Evolutionary conservation across 108 stramenopile species (phyloP), one percentile per base, ranked within the genome.

Genomic region (Cyclotella atomus): DNA sequence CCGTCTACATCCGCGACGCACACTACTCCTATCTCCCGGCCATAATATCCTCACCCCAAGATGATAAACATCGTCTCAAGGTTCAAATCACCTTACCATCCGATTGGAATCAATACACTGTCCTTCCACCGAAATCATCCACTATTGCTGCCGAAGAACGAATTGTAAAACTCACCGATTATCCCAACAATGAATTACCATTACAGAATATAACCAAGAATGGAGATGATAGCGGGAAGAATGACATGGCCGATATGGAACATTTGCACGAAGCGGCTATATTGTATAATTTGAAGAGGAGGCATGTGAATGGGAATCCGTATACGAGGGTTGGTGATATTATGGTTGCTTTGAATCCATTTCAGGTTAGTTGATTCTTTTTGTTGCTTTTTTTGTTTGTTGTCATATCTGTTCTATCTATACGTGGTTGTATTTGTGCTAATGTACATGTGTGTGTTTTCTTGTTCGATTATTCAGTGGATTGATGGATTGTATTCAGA

Each of bases 221-320:
- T 5, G 8, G 28, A 25, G 45, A 65, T 32, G 30, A 16, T 15
- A 29, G 17, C 5, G 85, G 78, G 30, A 85, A 85, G 68, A 64
- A 79, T 43, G 97, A 98, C 70, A 92, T 98, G 88, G 95, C 93
- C 7, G 91, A 92, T 57, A 81, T 98, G 27, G 82, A 89, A 19
- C 83, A 94, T 71, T 77, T 98, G 77, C 97, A 98, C 80, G 97
- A 98, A 83, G 95, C 97, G n/a, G 92, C 96, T 10, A 97, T 98
- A 83, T 82, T 98, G 15, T 94, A 95, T 80, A 96, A 93, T 75
- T 72, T 94, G 62, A 93, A 91, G 65, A 82, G 83, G 23, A 83
- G 95, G 20, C 91, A 95, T 76, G 57, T 43, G 27, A 50, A 50
- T 17, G 83, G 81, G 20, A 64, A 82, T 50, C 95, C 94, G 5